phyloP scores from a whole-genome alignment of 2,329 filamentous ascomycete genomes.

The Ophiosphaerella narmari region DNA sequence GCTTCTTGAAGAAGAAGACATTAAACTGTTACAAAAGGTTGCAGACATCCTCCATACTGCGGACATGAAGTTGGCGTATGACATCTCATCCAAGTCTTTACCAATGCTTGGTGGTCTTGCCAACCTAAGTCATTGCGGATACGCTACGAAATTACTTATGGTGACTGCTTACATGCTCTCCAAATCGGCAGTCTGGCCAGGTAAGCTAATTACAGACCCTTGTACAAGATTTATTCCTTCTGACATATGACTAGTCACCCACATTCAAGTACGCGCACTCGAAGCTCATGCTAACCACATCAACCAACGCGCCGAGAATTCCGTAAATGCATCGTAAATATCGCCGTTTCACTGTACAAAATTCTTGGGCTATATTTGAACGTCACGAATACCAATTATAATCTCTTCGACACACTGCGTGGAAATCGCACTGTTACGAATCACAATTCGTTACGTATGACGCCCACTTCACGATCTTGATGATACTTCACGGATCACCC shows the following conservation, averaged over 20 bases:
- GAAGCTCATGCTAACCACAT: slow-evolving; percentile 68
- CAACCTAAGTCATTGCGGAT: slow-evolving; percentile 67
- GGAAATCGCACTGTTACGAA: no score
- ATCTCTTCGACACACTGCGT: not conserved
- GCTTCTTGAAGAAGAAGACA: slow-evolving; percentile 89
- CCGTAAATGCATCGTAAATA: slow-evolving; percentile 40
- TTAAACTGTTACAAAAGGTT: slow-evolving; percentile 81
- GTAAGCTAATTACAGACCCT: slow-evolving; percentile 56
- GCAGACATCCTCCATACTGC: slow-evolving; percentile 76
- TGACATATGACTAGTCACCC: slow-evolving; percentile 60
- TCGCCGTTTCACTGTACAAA: not conserved
- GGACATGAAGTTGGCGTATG: slow-evolving; percentile 75
- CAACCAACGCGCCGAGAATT: slow-evolving; percentile 62
- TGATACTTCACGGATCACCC: no score
- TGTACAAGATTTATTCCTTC: slow-evolving; percentile 7
- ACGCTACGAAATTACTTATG: slow-evolving; percentile 81
- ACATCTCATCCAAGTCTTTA: slow-evolving; percentile 53
- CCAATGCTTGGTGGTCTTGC: slow-evolving; percentile 59
- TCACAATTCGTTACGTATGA: not conserved
- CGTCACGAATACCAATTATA: not conserved
- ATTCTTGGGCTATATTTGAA: not conserved
- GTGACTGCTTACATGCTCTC: slow-evolving; percentile 86
- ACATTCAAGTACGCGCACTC: slow-evolving; percentile 69
- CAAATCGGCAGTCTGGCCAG: slow-evolving; percentile 89
- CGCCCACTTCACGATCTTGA: not conserved